A percentile compares a stretch with the other conserved stretches of the same genome.
These are phyloP conservation scores for Backusella psychrophila DNA, from an alignment of 192 early-diverging fungal species.

Conservation along the genomic window DNA sequence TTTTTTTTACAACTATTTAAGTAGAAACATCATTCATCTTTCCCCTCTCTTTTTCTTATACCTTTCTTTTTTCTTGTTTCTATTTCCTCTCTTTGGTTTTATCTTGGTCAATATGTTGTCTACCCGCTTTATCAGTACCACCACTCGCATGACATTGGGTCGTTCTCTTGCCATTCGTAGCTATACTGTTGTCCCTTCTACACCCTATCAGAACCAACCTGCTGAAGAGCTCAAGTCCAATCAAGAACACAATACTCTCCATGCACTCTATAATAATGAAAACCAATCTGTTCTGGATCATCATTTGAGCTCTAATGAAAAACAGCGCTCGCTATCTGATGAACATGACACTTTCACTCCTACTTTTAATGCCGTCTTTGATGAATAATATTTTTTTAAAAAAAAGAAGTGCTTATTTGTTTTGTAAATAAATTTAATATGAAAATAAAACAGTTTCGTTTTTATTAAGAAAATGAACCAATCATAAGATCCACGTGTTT, in stretches of 20 bases:
- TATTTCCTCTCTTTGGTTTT: no score
- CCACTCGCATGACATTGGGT: not conserved
- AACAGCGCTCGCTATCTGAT: not conserved
- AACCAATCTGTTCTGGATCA: constrained; percentile 18
- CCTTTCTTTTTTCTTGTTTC: not conserved
- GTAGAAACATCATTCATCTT: not conserved
- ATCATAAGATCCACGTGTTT: constrained; percentile 10
- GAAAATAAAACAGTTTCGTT: not conserved
- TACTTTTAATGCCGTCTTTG: constrained; percentile 19
- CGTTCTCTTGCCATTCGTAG: constrained; percentile 8
- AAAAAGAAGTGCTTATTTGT: not conserved
- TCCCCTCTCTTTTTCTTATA: not conserved
- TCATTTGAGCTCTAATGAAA: not conserved
- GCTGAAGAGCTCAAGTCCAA: not conserved
- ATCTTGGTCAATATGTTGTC: not conserved
- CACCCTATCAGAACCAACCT: constrained; percentile 1
- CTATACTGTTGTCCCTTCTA: constrained; percentile 27
- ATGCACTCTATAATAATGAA: constrained; percentile 25
- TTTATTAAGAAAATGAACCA: not conserved
- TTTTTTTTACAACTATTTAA: not conserved
- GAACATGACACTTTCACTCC: constrained; percentile 7
- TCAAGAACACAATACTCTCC: constrained; percentile 13
- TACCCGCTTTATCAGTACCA: not conserved
- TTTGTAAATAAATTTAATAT: constrained; percentile 3
- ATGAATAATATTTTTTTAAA: not conserved